Base-by-base conservation (phyloP, 192 early-diverging fungal species). In the Dissophora ornata region DNA sequence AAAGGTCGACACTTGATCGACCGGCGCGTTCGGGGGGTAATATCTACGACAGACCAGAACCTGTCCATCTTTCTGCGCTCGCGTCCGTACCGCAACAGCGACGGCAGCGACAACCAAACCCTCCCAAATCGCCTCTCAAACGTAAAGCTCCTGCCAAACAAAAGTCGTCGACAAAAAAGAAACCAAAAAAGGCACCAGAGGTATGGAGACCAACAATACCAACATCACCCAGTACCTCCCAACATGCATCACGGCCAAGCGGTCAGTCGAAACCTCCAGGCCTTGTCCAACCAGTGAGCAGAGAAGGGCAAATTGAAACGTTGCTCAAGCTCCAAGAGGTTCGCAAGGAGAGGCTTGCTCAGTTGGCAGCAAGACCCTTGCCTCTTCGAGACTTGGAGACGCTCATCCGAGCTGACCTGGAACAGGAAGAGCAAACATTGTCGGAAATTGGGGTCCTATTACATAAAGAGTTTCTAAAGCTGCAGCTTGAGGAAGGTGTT, bases 401-500 rank as follows among this genome's bases (percentile, higher is more conserved):
- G 11, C 18, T 77, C 15, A 29, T 77, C 18, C 28, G 41, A 15
- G 36, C 73, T 12, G 63, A 67, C 38, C 36, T 67, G 25, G 58
- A 67, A n/a, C 33, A 59, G 11, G 73, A 77, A 25, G 36, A 57
- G 1, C 45, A 29, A 38, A 22, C 45, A 3, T 54, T 77, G 18
- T 41, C 19, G 22, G 30, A 40, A 2, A 19, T 77, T 4, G 58
- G 30, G 0, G 32, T 40, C 6, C 16, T 21, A 19, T 22, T 77
- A 26, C 73, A 77, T 49, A 77, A 57, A 40, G 73, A 77, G 22
- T 30, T 62, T 13, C 44, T 77, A 16, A 77, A 77, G 25, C 47
- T 77, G 30, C 73, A 67, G 10, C 32, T 77, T 13, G 73, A 77
- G 30, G 73, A 77, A 22, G 73, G 73, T 9, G 73, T 67, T 2